Evolutionary conservation across 2,329 filamentous ascomycete species (phyloP), one percentile per base, ranked within the genome.

Genomic region (Waltergamsia citrina): DNA sequence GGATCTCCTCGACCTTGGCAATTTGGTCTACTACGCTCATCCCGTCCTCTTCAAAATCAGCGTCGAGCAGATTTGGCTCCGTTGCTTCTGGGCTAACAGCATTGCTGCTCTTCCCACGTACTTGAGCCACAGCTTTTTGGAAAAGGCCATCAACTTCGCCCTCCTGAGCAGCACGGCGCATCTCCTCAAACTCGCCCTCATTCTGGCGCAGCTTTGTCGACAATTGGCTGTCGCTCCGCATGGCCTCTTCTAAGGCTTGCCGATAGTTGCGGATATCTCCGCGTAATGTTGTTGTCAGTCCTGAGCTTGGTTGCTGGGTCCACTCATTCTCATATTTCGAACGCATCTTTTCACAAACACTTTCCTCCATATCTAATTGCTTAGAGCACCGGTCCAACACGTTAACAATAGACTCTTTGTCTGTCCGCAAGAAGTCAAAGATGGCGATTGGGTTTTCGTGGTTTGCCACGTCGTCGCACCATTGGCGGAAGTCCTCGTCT

Each of bases 321-420:
- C 92, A 98, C 35, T 96, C 90, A 19, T 71, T 73, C 36, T 90
- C 88, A 53, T 96, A 96, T 55, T 98, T 98, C 10, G 87, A 93
- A 30, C 92, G 77, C 92, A 98, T 98, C 67, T 96, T 98, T 57
- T 98, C 92, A 54, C 92, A 98, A 1, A 96, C 85, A 36, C 85
- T 93, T 60, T 96, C 93, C 56, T 98, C 92, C 78, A 92, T 87
- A 45, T 98, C 92, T 27, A 98, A 63, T 49, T 93, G 84, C 54
- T 94, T 94, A 36, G 80, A 78, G 47, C 85, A 85, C 37, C 74
- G 75, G 37, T 95, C 87, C 36, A 98, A 58, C 3, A 78, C 73
- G 3, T 69, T 67, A 18, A 85, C 56, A 10, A 95, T 83, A 2
- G 74, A 70, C 14, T 83, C 74, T 55, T 90, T 94, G 47, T 92